Evolutionary conservation across 2,329 filamentous ascomycete genomes (phyloP), one percentile per base, ranked within the genome.

Genomic region (Talaromyces sp.): DNA sequence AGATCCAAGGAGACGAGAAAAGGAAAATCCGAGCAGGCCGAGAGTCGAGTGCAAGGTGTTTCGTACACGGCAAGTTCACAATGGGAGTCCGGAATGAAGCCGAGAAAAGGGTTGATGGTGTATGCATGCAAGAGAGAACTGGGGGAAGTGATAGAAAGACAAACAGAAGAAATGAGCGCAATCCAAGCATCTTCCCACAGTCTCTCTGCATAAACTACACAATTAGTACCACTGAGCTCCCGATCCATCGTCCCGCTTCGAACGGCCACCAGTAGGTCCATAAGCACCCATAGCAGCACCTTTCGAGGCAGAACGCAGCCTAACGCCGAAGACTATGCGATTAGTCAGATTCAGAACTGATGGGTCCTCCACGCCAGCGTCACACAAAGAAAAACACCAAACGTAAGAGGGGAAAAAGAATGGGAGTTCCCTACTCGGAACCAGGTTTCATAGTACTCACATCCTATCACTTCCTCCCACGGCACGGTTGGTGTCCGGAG

Each of bases 401-500:
- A 89, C 87, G 86, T 86, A 87, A 86, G 88, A 86, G 87, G 24
- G 51, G 87, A 4, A 84, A 86, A 82, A 84, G 83, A 61, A 69
- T 66, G 66, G 70, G 71, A 65, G 86, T 88, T 88, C 87, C 89
- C 93, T 92, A 91, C 88, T 87, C 89, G 85, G 86, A 88, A 87
- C 84, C 80, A 79, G 74, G 80, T 78, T 80, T 77, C 82, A 84
- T 81, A 51, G 82, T 80, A 95, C 91, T 96, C 90, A 96, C 91
- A 96, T 96, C 89, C 91, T 88, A 81, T 91, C 88, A 82, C 87
- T 90, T 79, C 87, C 86, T 75, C 86, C 87, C 71, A 89, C 84
- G 77, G 86, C 86, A 77, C 87, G 85, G 81, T 82, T 87, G 76
- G 86, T 86, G 70, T 89, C 86, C 65, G 86, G 85, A 74, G 84